phyloP scores from a whole-genome alignment of 1,284 basidiomycete species.

The Quambalaria eucalypti region DNA sequence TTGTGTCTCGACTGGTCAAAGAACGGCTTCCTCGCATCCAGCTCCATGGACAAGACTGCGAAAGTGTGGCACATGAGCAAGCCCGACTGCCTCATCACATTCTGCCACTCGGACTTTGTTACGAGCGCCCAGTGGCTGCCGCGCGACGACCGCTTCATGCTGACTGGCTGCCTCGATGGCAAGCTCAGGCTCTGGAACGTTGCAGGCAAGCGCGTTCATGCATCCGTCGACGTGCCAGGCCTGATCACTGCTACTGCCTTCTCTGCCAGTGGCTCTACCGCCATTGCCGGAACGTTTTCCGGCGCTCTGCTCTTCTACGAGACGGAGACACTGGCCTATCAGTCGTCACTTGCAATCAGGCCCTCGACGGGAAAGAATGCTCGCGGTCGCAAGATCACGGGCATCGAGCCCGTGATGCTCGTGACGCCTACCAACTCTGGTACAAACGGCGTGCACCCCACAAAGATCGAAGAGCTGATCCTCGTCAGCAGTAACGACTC shows the following conservation, averaged over 20 bases:
- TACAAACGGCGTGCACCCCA: neutral
- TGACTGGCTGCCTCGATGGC: slow-evolving; percentile 47
- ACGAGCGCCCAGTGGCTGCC: too few species aligned
- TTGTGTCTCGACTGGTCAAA: slow-evolving; percentile 49
- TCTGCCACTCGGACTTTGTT: slow-evolving; percentile 48
- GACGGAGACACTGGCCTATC: slow-evolving; percentile 33
- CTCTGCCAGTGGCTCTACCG: slow-evolving; percentile 38
- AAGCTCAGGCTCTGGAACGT: slow-evolving; percentile 48
- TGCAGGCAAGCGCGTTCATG: slow-evolving; percentile 21
- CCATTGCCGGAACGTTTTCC: slow-evolving; percentile 45
- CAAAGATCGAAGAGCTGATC: slow-evolving; percentile 26
- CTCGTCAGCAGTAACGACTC: slow-evolving; percentile 49
- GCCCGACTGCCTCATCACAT: slow-evolving; percentile 44
- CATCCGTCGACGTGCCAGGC: slow-evolving; percentile 38
- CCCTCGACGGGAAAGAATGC: slow-evolving; percentile 41
- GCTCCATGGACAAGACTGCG: slow-evolving; percentile 49
- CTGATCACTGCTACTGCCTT: slow-evolving; percentile 48
- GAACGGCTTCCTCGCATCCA: slow-evolving; percentile 48
- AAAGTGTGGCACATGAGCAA: slow-evolving; percentile 47
- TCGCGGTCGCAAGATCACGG: slow-evolving; percentile 47
- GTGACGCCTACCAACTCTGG: slow-evolving; percentile 7
- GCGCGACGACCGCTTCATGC: slow-evolving; percentile 48
- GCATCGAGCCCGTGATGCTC: slow-evolving; percentile 32
- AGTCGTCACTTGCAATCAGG: slow-evolving; percentile 37
- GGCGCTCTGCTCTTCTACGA: slow-evolving; percentile 42